Conservation (phyloP, 805 yeast genomes). For the Metschnikowia noctiluminum region DNA sequence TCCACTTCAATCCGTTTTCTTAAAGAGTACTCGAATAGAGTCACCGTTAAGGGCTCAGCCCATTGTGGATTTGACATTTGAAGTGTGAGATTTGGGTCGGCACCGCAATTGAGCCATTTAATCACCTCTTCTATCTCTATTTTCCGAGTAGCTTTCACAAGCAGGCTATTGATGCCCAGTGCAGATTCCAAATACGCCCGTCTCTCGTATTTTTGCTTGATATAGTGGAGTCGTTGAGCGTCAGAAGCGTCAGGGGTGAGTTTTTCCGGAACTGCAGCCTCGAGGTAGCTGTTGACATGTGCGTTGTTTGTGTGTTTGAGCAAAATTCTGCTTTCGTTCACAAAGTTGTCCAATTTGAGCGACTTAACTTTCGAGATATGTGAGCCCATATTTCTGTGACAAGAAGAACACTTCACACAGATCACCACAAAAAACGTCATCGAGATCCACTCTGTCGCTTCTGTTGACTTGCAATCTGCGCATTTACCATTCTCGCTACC, state of each 20-base stretch:
- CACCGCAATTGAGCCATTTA: conserved; percentile 45
- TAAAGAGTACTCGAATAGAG: conserved; percentile 49
- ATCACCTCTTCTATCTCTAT: conserved; percentile 46
- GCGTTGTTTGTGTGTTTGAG: conserved; percentile 53
- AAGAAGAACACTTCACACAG: conserved; percentile 83
- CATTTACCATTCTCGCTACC: conserved; percentile 61
- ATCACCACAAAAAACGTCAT: conserved; percentile 66
- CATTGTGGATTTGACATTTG: conserved; percentile 23
- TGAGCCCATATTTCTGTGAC: conserved; percentile 84
- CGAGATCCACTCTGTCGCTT: conserved; percentile 83
- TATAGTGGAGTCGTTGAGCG: conserved; percentile 53
- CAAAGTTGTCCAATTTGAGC: conserved; percentile 67
- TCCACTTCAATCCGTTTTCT: conserved; percentile 34
- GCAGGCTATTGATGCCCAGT: conserved; percentile 27
- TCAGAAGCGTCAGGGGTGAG: conserved; percentile 36
- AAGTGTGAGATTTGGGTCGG: conserved; percentile 41
- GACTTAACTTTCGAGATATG: conserved; percentile 78
- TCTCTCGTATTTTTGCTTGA: conserved; percentile 60
- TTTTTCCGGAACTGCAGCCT: conserved; percentile 30
- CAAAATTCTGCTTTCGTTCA: conserved; percentile 56
- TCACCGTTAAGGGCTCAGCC: conserved; percentile 21
- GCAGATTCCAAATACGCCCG: conserved; percentile 41
- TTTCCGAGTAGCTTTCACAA: conserved; percentile 52
- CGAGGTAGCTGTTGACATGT: conserved; percentile 58
- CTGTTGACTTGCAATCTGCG: conserved; percentile 71